phyloP scores from a whole-genome alignment of 768 basidiomycete genomes.

The Pisolithus tinctorius region DNA sequence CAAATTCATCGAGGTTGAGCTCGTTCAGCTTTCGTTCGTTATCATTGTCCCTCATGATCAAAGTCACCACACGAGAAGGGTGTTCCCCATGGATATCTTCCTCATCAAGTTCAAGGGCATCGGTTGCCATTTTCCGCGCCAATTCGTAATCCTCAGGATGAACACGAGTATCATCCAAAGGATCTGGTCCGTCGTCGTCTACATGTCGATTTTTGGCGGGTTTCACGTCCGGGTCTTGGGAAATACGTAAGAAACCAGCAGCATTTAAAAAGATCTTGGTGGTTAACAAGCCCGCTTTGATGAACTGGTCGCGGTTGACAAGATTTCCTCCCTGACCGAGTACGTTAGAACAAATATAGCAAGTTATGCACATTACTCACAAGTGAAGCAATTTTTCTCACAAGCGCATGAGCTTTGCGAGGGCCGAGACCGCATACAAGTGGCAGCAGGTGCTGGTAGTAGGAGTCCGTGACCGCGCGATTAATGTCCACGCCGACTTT shows the following conservation, averaged over 20 bases:
- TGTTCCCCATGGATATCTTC: constrained; percentile 92
- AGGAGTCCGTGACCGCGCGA: constrained; percentile 78
- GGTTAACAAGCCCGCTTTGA: constrained; percentile 71
- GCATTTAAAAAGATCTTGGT: constrained; percentile 90
- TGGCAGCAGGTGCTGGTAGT: constrained; percentile 83
- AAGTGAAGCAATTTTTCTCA: constrained; percentile 71
- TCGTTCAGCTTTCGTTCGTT: constrained; percentile 78
- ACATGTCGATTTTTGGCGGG: constrained; percentile 51
- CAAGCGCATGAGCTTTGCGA: constrained; percentile 80
- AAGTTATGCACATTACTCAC: constrained; percentile 37
- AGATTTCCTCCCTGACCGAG: constrained; percentile 72
- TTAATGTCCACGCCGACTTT: constrained; percentile 96
- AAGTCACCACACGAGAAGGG: constrained; percentile 81
- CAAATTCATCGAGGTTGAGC: constrained; percentile 94
- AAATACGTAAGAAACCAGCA: constrained; percentile 84
- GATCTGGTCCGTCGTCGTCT: constrained; percentile 73
- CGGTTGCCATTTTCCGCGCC: constrained; percentile 98
- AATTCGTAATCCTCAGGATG: constrained; percentile 98
- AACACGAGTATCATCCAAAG: constrained; percentile 90
- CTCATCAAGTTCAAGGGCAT: constrained; percentile 94
- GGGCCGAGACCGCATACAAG: constrained; percentile 93
- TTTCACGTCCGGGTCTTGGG: constrained; percentile 61
- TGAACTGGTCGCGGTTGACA: constrained; percentile 82
- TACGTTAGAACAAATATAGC: not conserved
- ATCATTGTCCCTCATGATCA: constrained; percentile 80